Percentiles rank a stretch among this genome's conserved stretches.
Conservation (phyloP, 257 asterid genomes). For the Linaria vulgaris region DNA sequence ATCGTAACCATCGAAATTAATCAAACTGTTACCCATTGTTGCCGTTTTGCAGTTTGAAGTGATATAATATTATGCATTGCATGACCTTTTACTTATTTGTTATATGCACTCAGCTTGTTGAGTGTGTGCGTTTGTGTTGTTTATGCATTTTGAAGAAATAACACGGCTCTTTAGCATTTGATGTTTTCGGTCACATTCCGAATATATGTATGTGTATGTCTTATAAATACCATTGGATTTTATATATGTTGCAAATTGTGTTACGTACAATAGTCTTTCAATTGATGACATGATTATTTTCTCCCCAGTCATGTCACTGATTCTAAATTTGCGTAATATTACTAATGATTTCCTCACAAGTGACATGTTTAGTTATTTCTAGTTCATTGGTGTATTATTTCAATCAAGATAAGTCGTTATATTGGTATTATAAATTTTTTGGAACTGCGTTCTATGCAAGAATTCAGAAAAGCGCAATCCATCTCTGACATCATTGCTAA, state of each 20-base stretch:
- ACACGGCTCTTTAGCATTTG: constrained; percentile 6
- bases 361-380: neutral
- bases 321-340: no score
- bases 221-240: no score
- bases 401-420: neutral
- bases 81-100: neutral
- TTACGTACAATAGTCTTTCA: no score
- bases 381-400: neutral
- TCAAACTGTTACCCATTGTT: neutral
- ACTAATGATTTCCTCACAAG: neutral
- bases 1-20: neutral
- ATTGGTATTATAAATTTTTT: neutral
- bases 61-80: constrained; percentile 5
- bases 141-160: constrained; percentile 23
- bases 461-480: neutral
- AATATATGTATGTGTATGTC: no score
- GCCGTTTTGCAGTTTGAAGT: neutral
- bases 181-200: no score
- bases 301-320: no score
- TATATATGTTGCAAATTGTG: no score
- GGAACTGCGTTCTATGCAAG: neutral
- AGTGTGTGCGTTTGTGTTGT: constrained; percentile 24
- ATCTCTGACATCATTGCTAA: neutral
- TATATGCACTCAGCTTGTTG: constrained; percentile 1
- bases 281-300: no score